Evolutionary conservation across 169 alveolate genomes (phyloP).

Genomic region (Toxoplasma gondii): DNA sequence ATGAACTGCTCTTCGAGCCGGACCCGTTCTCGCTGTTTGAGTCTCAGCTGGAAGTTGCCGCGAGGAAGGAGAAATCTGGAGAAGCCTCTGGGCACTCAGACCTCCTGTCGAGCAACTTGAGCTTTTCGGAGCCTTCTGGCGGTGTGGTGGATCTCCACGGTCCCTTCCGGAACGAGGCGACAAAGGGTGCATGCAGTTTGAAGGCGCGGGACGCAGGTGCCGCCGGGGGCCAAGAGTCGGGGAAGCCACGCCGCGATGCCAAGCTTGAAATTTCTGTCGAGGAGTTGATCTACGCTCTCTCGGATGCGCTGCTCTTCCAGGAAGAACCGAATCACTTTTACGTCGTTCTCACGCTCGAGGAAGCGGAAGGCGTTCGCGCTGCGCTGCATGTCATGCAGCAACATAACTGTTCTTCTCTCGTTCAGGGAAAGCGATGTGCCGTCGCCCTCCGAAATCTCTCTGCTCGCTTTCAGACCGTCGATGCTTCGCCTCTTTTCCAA

Average conservation of each 20-base stretch:
- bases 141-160: not conserved
- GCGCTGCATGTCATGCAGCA: constrained; percentile 58
- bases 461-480: constrained; percentile 31
- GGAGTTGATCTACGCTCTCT: constrained; percentile 28
- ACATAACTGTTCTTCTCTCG: constrained; percentile 28
- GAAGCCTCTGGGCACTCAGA: not conserved
- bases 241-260: not conserved
- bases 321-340: constrained; percentile 40
- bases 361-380: constrained; percentile 64
- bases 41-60: not conserved
- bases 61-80: not conserved
- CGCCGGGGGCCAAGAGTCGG: not conserved
- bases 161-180: not conserved
- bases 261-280: not conserved
- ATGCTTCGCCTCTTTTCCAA: constrained; percentile 49
- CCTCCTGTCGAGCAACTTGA: not conserved
- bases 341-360: constrained; percentile 59
- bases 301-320: constrained; percentile 19
- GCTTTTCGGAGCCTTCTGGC: not conserved
- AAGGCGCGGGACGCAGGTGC: not conserved
- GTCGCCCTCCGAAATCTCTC: constrained; percentile 54
- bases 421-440: constrained; percentile 38
- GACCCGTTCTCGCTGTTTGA: constrained; percentile 29
- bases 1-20: constrained; percentile 12
- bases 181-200: not conserved